phyloP scores from a whole-genome alignment of 768 basidiomycete genomes.

The Xanthoconium stramineum region DNA sequence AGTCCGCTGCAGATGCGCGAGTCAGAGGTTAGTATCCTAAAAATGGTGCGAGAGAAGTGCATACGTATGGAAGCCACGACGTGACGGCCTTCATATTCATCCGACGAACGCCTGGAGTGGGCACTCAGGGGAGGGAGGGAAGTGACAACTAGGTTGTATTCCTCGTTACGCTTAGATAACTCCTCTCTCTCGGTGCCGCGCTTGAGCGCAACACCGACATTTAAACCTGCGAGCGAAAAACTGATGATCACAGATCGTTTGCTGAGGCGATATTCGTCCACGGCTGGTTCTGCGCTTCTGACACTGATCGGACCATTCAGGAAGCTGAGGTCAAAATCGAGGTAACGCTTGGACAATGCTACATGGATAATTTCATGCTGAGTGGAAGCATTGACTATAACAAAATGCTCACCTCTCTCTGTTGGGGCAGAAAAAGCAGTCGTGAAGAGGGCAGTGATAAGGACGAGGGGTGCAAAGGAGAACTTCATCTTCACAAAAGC shows the following conservation, averaged over 20 bases:
- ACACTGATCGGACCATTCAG: not conserved
- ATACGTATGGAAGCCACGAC: conserved; percentile 1
- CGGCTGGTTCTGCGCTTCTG: not conserved
- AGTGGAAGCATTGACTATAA: not conserved
- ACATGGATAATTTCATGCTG: not conserved
- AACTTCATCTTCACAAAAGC: not conserved
- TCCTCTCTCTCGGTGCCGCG: not conserved
- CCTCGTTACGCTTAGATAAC: not conserved
- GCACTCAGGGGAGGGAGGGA: too few relatives aligned
- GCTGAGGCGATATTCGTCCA: not conserved
- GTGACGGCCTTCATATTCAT: not conserved
- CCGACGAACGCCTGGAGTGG: too few relatives aligned
- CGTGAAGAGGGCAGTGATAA: not conserved
- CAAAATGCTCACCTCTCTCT: not conserved
- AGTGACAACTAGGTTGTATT: too few relatives aligned
- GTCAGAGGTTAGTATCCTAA: not conserved
- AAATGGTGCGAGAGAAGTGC: not conserved
- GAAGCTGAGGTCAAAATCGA: not conserved
- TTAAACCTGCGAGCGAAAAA: not conserved
- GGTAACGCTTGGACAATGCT: not conserved
- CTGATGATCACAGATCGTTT: not conserved
- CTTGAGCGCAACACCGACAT: too few relatives aligned
- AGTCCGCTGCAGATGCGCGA: not conserved
- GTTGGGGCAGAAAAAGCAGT: not conserved
- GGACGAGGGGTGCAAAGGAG: not conserved